These are phyloP conservation scores for Colletotrichum gigasporum DNA, from an alignment of 2,329 filamentous ascomycete genomes.

Conservation along the genomic window DNA sequence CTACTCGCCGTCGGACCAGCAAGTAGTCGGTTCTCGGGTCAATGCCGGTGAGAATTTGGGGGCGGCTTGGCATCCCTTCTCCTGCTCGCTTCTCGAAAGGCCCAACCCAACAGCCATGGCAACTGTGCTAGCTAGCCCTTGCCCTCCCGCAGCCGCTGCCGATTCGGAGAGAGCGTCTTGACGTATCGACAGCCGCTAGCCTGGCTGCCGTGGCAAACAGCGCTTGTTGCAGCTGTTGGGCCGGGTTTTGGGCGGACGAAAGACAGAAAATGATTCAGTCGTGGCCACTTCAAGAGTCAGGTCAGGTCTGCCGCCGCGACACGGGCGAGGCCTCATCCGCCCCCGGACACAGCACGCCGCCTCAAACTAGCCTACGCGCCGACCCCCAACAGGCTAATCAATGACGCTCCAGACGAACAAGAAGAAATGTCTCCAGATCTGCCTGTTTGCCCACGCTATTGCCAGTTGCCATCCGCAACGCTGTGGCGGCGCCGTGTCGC, in stretches of 20 bases:
- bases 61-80: slow-evolving; percentile 14
- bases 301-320: neutral
- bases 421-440: neutral
- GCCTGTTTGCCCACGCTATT: slow-evolving; percentile 11
- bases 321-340: neutral
- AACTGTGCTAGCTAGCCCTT: neutral
- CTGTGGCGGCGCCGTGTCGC: neutral
- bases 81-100: too few species aligned
- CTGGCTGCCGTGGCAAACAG: neutral
- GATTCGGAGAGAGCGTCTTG: neutral
- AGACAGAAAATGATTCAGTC: neutral
- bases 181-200: neutral
- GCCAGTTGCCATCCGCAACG: neutral
- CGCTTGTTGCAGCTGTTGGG: neutral
- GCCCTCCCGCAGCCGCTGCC: neutral
- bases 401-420: slow-evolving; percentile 7
- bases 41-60: neutral
- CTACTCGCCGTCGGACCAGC: neutral
- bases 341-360: neutral
- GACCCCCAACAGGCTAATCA: neutral
- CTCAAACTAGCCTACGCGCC: slow-evolving; percentile 16
- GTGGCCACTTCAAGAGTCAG: neutral
- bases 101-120: neutral
- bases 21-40: neutral
- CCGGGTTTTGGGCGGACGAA: neutral